Base-by-base conservation (phyloP, 169 alveolate species). In the Plasmodium vivax region DNA sequence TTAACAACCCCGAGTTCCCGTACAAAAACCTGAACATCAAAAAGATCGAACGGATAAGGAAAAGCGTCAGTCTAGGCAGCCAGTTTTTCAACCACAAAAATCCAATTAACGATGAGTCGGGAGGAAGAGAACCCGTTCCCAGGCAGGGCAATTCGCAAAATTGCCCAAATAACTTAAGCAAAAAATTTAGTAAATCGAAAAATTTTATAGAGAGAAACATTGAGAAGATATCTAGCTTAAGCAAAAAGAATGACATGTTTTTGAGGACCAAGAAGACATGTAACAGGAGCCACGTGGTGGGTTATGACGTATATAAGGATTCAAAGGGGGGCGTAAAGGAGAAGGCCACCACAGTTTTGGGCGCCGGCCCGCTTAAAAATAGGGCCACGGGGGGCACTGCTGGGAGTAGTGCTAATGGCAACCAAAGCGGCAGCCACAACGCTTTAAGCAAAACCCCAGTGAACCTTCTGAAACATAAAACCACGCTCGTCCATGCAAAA, bases 1-100 rank as follows among this genome's bases (percentile, higher is more conserved):
- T 92, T 54, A 92, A 92, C 62, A 92, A 92, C 51, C 95, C 95
- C 4, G 95, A 92, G 36, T 92, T 92, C 74, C 95, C 95, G 32
- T 92, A 38, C 77, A 92, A 92, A 82, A 92, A 92, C 34, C 32
- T 92, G 51, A 92, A 92, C 72, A 92, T 82, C 45, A 56, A 82
- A 47, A 92, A 92, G 77, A 82, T 92, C 2, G 95, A 92, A 92
- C 72, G 58, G 36, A 92, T 92, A 34, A 82, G 92, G 43, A 92
- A 82, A 92, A 92, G 85, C 56, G 51, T 43, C 51, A 82, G 85
- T 83, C 83, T 82, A 72, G 62, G 79, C 41, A 75, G 68, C 62
- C 30, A 87, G 16, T 16, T 54, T 32, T 16, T 54, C 4, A 56
- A 16, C 41, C 54, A 75, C 9, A 87, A 75, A 54, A 34, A 56